Base-by-base conservation (phyloP, 176 grass and related monocot genomes). In the Aegilops tauschii region DNA sequence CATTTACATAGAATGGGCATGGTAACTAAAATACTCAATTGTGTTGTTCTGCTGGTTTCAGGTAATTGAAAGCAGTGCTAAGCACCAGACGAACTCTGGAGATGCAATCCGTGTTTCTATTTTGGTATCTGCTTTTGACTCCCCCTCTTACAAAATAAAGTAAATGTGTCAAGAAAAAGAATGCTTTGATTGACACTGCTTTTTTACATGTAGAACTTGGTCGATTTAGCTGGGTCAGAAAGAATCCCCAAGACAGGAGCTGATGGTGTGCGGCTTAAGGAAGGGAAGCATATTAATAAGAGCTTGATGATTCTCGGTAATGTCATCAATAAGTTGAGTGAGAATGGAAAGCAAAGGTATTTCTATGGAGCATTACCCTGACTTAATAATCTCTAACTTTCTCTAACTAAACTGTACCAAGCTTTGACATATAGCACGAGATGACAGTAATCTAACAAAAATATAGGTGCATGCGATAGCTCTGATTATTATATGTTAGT, bases 241-340 rank as follows among this genome's bases (percentile, higher is more conserved):
- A 87, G 94, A 83, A 91, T 96, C 18, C 80, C 91, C 31, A 99
- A 99, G 64, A 99, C 97, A 6, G 97, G 97, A 44, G 90, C 94
- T 66, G 94, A 90, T 90, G 92, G 97, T 34, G 89, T 94, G 47
- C 92, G 94, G 39, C 83, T 96, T 10, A 96, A 94, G 78, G 97
- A 99, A 67, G 97, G 94, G 3, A 96, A 94, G 82, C 80, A 99
- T 89, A 99, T 99, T 18, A 99, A 99, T 83, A 99, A 96, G 83
- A 99, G 92, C 25, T 91, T 99, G 80, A 94, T 93, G 92, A 93
- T 91, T 90, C 94, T 99, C 50, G 97, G 97, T 4, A 99, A 99
- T 87, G 97, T 94, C 28, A 99, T 99, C 78, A 99, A 99, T 79
- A 99, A 99, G 79, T 88, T 99, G 56, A 93, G 87, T 56, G 97